Base-by-base conservation (phyloP, 1,284 basidiomycete genomes). In the Kwoniella shivajii region DNA sequence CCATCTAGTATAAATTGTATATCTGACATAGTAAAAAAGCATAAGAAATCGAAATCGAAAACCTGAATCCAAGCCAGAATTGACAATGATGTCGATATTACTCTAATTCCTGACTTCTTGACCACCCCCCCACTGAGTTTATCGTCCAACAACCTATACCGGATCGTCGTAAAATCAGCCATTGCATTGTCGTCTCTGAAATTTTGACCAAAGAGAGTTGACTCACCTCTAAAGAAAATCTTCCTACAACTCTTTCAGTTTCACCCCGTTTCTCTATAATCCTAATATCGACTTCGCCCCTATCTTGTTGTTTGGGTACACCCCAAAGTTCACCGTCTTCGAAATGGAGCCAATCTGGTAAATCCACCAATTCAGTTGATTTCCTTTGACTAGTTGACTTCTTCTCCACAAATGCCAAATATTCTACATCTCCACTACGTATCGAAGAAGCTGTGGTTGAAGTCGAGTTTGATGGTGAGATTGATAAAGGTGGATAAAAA, bases 301-400 rank as follows among this genome's bases (percentile, higher is more conserved):
- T 43, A 34, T 63, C 64, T 31, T 56, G 60, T 39, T 62, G 61
- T 16, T 57, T 55, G 26, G 67, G 65, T 47, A 71, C 68, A 34
- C 70, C 70, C 66, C 68, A 70, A 42, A 70, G 47, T 42, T 70
- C 68, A 29, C 64, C 61, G 42, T 68, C 65, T 38, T 72, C 67
- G 36, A 66, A 64, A 36, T 63, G 58, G 24, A 72, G 46, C 68
- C 68, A 72, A 11, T 47, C 52, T 6, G 68, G 70, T 26, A 64
- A 52, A 7, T 51, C 38, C 7, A 42, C 31, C 39, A 57, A 51
- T 26, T 58, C 51, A 13, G 26, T 47, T 52, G 26, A 31, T 42
- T 47, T 47, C n/a, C 46, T 56, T 13, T 38, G 37, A n/a, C 50
- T 58, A 16, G 34, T 31, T 13, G 33, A 46, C 26, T 47, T 50